Evolutionary conservation across 129 eudicot genomes (phyloP), one percentile per base, ranked within the genome.

Genomic region (Chrysanthemum lavandulifolium): DNA sequence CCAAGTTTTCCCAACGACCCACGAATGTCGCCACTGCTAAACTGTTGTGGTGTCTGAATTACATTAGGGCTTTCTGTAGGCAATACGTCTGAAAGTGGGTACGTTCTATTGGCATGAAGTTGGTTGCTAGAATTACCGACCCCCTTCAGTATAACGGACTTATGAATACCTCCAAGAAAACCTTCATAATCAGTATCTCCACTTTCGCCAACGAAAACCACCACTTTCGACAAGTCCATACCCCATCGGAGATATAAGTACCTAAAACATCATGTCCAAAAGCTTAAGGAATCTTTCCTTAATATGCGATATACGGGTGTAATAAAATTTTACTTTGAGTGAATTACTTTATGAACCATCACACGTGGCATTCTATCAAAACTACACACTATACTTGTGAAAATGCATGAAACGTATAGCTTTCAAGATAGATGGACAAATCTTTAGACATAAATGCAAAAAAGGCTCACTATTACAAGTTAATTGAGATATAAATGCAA

Each of bases 161-260:
- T 95, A 84, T 90, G 96, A 36, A 88, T 69, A 19, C 99, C 99
- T 36, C 96, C 96, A 13, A 90, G 85, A 79, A 95, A 82, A 71
- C 91, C 94, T 77, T 95, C 99, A 23, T 90, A 88, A 75, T 95
- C 99, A 0, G 96, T 84, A 78, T 95, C 99, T n/a, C 99, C 99
- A 64, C 85, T 88, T 80, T 95, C 99, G 6, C 99, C 99, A 12
- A 90, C 87, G 50, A 95, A 88, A 66, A 90, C 97, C 54, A 87
- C 94, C 80, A 86, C 82, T 49, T 90, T 95, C 9, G 97, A 70
- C 55, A 95, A 77, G 75, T 95, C 97, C 86, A 95, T 84, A 10
- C 96, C 97, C 99, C 99, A 95, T 18, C 97, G 99, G 2, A 90
- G 96, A 85, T 84, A 90, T n/a, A 95, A 73, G 73, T 95, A 95